Base-by-base conservation (phyloP, 345 rosid genomes). In the Nephelium lappaceum region DNA sequence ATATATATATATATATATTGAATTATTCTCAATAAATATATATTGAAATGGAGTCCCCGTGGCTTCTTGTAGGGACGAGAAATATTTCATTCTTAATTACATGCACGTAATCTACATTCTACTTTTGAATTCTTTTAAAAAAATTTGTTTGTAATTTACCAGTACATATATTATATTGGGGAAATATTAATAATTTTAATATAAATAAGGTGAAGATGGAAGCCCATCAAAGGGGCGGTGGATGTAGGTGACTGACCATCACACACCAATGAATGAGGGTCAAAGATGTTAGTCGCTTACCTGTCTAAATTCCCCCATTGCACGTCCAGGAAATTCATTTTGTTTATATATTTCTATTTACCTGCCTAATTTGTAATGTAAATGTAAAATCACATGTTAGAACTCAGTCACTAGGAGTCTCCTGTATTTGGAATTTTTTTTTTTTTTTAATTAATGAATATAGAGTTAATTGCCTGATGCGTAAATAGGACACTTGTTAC, bases 161-260 rank as follows among this genome's bases (percentile, higher is more conserved):
- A 12, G 4, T 5, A 12, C 15, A 14, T 14, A 14, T 49, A 49
- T 49, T 12, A 49, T 49, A 49, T 49, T 49, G 36, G 16, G 11
- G 62, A 57, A 60, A n/a, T 60, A 60, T 60, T 21, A 5, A 19
- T 21, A 19, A 58, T 58, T 21, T 58, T 6, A 11, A 58, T 19
- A 6, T 19, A n/a, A 18, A 57, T 53, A 60, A 60, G 8, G 4
- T 2, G 3, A 74, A 65, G 3, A 39, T 16, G 57, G 47, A 38
- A 74, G 63, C 27, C 0, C 10, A 21, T n/a, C 11, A 57, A 64
- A 77, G 63, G 67, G 57, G 7, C 78, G 86, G 75, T 73, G 69
- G 61, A 5, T 74, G 14, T 81, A 83, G 86, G 83, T 83, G 83
- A 79, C 74, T 79, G 21, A 21, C 51, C 60, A 18, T 72, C 64